A percentile compares a stretch with the other conserved stretches of the same genome.
Conservation (phyloP, 257 asterid species). For the Solanum dulcamara region DNA sequence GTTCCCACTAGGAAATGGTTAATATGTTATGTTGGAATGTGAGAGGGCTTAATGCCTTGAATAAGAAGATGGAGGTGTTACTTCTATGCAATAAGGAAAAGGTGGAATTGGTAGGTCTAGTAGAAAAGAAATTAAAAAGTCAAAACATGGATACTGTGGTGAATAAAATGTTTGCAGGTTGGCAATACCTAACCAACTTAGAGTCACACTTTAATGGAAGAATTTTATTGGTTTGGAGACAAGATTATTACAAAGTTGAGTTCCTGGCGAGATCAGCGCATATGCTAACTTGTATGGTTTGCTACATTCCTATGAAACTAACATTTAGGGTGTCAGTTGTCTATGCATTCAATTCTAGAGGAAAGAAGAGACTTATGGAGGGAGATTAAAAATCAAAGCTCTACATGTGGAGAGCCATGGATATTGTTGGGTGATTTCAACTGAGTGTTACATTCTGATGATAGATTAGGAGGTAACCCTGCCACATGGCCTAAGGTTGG, state of each 20-base stretch:
- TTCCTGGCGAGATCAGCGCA: not conserved
- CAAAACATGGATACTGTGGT: not conserved
- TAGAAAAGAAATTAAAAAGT: not conserved
- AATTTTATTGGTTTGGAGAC: not conserved
- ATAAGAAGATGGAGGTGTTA: not conserved
- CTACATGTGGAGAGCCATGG: not conserved
- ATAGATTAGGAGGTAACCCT: not conserved
- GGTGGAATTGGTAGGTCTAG: not conserved
- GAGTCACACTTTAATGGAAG: not conserved
- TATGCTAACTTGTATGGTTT: not conserved
- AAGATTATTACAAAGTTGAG: not conserved
- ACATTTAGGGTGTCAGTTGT: not conserved
- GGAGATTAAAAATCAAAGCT: not conserved
- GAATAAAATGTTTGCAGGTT: not conserved
- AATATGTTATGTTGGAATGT: not conserved
- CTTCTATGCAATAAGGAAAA: not conserved
- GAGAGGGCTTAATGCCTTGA: not conserved
- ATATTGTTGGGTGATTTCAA: not conserved
- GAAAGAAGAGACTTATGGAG: not conserved
- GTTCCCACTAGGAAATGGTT: not conserved
- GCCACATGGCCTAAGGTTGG: not conserved
- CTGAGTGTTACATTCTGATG: not conserved
- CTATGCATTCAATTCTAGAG: not conserved
- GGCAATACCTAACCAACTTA: not conserved
- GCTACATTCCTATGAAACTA: not conserved